Percentiles rank a stretch among this genome's conserved stretches.
Conservation (phyloP, 2,329 filamentous ascomycete species). For the Phaeoacremonium minimum region DNA sequence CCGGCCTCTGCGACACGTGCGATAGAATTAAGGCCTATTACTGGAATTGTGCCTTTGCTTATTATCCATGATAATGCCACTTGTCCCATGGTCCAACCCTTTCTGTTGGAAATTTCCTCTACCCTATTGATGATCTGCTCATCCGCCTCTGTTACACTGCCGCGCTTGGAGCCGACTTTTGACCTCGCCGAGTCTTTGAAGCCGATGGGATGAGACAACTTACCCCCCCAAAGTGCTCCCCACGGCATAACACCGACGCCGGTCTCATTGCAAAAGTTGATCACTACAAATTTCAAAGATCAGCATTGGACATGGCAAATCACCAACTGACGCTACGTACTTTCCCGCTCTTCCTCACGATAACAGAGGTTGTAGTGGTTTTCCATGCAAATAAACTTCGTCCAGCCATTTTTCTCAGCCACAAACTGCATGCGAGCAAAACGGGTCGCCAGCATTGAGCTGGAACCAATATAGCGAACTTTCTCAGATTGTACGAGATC, state of each 20-base stretch:
- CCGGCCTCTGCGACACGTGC: conserved; percentile 46
- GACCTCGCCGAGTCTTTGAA: conserved; percentile 13
- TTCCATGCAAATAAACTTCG: conserved; percentile 59
- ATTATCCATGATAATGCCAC: conserved; percentile 1
- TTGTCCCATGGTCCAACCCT: conserved; percentile 12
- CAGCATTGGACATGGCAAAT: too few species aligned
- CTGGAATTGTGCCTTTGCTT: conserved; percentile 1
- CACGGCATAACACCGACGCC: conserved; percentile 31
- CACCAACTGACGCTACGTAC: too few species aligned
- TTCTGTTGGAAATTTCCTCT: background rate
- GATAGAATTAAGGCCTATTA: conserved; percentile 11
- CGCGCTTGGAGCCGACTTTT: conserved; percentile 1
- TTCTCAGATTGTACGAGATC: conserved; percentile 55
- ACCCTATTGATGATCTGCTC: conserved; percentile 1
- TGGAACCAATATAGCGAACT: conserved; percentile 49
- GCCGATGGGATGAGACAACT: conserved; percentile 20
- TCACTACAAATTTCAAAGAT: too few species aligned
- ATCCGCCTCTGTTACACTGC: background rate
- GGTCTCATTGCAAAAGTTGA: conserved; percentile 22
- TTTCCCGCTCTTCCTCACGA: conserved; percentile 2
- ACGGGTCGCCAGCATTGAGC: conserved; percentile 46
- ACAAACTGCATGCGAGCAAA: conserved; percentile 49
- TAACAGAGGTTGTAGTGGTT: conserved; percentile 22
- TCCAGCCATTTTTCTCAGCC: conserved; percentile 54
- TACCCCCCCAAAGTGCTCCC: conserved; percentile 24